phyloP scores from a whole-genome alignment of 2,329 filamentous ascomycete species.

The Alternaria incomplexa region DNA sequence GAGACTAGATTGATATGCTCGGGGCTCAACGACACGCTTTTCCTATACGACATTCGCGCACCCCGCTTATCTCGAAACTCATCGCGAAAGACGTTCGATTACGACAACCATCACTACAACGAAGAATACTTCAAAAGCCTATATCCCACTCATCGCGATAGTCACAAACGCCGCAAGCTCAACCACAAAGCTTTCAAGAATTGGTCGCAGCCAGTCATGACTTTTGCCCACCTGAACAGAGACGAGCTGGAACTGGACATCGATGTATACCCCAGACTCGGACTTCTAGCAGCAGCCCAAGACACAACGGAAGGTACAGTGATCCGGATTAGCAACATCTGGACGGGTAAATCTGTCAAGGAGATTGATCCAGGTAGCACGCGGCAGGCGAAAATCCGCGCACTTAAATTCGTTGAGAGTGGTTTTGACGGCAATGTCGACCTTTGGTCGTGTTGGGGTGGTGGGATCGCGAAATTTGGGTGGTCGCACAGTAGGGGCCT shows the following conservation, averaged over 20 bases:
- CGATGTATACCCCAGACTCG: constrained; percentile 35
- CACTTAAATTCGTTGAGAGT: constrained; percentile 40
- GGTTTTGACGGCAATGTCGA: constrained; percentile 19
- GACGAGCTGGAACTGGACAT: constrained; percentile 36
- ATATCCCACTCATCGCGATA: constrained; percentile 10
- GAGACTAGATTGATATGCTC: constrained; percentile 35
- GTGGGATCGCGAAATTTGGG: constrained; percentile 24
- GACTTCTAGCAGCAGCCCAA: constrained; percentile 43
- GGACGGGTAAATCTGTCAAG: constrained; percentile 36
- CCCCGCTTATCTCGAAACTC: constrained; percentile 7
- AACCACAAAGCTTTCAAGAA: constrained; percentile 8
- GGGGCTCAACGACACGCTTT: constrained; percentile 33
- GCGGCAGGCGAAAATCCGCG: constrained; percentile 14
- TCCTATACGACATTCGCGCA: constrained; percentile 42
- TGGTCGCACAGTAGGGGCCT: not conserved
- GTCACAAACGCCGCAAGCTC: constrained; percentile 22
- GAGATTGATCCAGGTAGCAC: constrained; percentile 17
- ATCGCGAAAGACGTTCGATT: not conserved
- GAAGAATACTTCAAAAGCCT: constrained; percentile 17
- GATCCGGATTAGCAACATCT: constrained; percentile 41
- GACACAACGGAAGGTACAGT: constrained; percentile 21
- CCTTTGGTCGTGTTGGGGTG: constrained; percentile 33
- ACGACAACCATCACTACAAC: constrained; percentile 21
- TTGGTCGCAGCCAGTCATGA: constrained; percentile 37
- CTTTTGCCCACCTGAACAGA: constrained; percentile 33